Evolutionary conservation across 768 basidiomycete genomes (phyloP), one percentile per base, ranked within the genome.

Genomic region (Tricholoma matsutake): DNA sequence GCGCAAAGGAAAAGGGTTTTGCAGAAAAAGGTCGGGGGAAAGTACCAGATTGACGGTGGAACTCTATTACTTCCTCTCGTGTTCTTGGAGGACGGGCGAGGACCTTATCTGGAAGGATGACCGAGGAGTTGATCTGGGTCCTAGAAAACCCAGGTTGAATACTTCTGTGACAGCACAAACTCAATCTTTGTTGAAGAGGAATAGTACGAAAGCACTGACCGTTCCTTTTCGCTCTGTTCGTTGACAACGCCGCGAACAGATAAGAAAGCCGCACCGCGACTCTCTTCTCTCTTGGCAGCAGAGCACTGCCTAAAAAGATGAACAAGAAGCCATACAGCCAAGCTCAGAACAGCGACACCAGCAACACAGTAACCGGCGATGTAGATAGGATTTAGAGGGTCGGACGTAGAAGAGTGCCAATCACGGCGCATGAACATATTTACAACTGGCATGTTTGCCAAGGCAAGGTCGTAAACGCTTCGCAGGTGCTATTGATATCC

Each of bases 91-190:
- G 61, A 9, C 76, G 76, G 25, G 76, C 63, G 60, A 83, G 69
- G 20, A 78, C 76, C 65, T 78, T 82, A 14, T 78, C 76, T 9
- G 89, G 89, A 60, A 89, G 75, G 25, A 83, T 63, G 57, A 89
- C 75, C 43, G 77, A 76, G 11, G 73, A 61, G 25, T 80, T 77
- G 51, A 86, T 58, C 45, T 78, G 74, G 10, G 68, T 64, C 41
- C 83, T 75, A 16, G 83, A 83, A 70, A 83, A 70, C 29, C 56
- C 61, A 63, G 64, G 11, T 25, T 52, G 32, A 57, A 18, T 52
- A 57, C 41, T 54, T 52, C 61, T 28, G 64, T 7, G 45, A 54
- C 60, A 34, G 59, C 25, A 43, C 13, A 49, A 29, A 32, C 16
- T 29, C 41, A 41, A 18, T 28, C 6, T 18, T 34, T 28, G 32